Base-by-base conservation (phyloP, 139 green algal species). In the Monoraphidium neglectum region DNA sequence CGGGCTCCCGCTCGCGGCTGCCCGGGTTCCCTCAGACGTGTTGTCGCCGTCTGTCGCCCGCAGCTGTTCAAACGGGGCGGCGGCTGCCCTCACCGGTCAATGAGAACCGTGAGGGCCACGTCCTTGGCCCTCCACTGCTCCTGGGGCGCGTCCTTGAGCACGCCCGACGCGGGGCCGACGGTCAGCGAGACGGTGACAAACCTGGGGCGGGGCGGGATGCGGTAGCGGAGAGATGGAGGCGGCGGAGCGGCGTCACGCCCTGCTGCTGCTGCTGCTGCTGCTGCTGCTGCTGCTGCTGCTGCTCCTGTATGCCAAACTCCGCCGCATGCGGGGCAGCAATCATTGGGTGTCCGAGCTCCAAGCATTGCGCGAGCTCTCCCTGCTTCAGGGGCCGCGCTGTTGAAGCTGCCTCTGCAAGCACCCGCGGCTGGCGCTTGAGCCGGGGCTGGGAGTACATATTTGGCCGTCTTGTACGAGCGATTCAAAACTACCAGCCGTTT, bases 51-150 rank as follows among this genome's bases (percentile, higher is more conserved):
- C n/a, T n/a, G n/a, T n/a, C n/a, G n/a, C n/a, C n/a, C n/a, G 30
- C 30, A 13, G 28, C 57, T 6, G 30, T 8, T 21, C 30, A 46
- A 47, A 46, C 38, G 18, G 8, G 18, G 46, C 33, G 67, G 43
- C 43, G 43, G 43, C 30, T 49, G 51, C 15, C 61, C 74, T 10
- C 49, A 93, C 84, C 90, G 84, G 85, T 97, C 92, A 4, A 88
- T 74, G 1, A 97, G 85, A 68, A 97, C 89, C 13, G 88, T 84
- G 30, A 93, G 79, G 3, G 93, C 93, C 56, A 97, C 89, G 36
- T 92, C 83, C n/a, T 78, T 77, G 2, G 93, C 64, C 30, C 51
- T 84, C 92, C 92, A 97, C 53, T 90, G 18, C 15, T 76, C 54
- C 3, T 81, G 83, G 0, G 64, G 35, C 3, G 49, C 51, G 21